phyloP scores from a whole-genome alignment of 176 grass and related monocot genomes.

The Carex littledalei region DNA sequence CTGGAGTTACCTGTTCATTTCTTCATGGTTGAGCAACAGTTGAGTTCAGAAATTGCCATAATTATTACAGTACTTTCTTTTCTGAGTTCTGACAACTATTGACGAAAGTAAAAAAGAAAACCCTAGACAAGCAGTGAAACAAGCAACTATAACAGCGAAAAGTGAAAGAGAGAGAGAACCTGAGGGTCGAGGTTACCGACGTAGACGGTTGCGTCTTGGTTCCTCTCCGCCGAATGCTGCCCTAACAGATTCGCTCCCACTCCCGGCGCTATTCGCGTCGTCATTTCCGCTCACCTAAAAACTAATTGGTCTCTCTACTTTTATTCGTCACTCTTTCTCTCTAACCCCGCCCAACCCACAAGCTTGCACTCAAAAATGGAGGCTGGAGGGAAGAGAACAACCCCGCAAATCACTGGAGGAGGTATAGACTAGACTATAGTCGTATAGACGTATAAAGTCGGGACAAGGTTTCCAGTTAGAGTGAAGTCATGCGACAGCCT shows the following conservation, averaged over 20 bases:
- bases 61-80: background rate
- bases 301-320: background rate
- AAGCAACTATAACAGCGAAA: background rate
- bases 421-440: too few relatives aligned
- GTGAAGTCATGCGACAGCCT: too few relatives aligned
- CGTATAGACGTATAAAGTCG: too few relatives aligned
- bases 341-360: background rate
- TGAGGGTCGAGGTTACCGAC: constrained; percentile 96
- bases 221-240: constrained; percentile 95
- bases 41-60: background rate
- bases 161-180: constrained; percentile 29
- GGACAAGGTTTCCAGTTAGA: too few relatives aligned
- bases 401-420: background rate
- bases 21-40: background rate
- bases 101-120: background rate
- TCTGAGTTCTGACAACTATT: too few relatives aligned
- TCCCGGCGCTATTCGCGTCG: constrained; percentile 93
- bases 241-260: constrained; percentile 91
- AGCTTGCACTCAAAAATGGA: background rate
- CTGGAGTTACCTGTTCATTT: background rate
- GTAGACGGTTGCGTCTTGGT: constrained; percentile 97
- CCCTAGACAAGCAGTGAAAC: background rate
- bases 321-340: background rate
- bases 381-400: background rate
- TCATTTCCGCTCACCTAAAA: constrained; percentile 33